Base-by-base conservation (phyloP, 345 rosid genomes). In the Gossypium bickii region DNA sequence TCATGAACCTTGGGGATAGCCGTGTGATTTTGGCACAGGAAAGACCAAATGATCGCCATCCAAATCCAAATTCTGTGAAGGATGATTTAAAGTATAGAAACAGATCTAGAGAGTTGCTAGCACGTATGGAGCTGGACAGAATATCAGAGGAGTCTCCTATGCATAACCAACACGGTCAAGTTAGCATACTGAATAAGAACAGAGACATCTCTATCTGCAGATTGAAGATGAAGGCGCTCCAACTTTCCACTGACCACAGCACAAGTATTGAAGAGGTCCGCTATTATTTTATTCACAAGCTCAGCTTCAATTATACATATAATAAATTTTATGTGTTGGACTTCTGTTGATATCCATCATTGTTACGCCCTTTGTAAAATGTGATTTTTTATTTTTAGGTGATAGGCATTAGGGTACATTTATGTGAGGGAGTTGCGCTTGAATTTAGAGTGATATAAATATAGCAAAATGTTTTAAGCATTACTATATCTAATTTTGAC, bases 111-210 rank as follows among this genome's bases (percentile, higher is more conserved):
- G 97, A 94, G 76, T 90, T 92, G 8, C 78, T 92, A 80, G 97
- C 86, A 71, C 91, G 94, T 13, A 88, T 94, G 94, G 98, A 92
- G 86, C 89, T 94, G 76, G 97, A 92, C 79, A 90, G 97, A 83
- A 94, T 94, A 76, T 94, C 98, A 17, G 98, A 94, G 78, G 98
- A 94, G 84, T 94, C 98, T 68, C 98, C 98, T 6, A 86, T 92
- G 87, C 98, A 89, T 79, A 87, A 83, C 67, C 97, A 78, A 64
- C 87, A 85, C 52, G 84, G 85, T 85, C 97, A 85, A 78, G 86
- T 89, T 70, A 87, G 83, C 70, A 83, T 89, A 79, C 78, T 88
- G 70, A 92, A 92, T 85, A 94, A 90, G 84, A 90, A 89, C 66
- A 86, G 92, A 77, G 98, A 94, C 86, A 88, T 94, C 49, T 86